Percentiles rank a stretch among this genome's conserved stretches.
These are phyloP conservation scores for Uncinocarpus reesii DNA, from an alignment of 2,329 filamentous ascomycete species.

Conservation along the genomic window DNA sequence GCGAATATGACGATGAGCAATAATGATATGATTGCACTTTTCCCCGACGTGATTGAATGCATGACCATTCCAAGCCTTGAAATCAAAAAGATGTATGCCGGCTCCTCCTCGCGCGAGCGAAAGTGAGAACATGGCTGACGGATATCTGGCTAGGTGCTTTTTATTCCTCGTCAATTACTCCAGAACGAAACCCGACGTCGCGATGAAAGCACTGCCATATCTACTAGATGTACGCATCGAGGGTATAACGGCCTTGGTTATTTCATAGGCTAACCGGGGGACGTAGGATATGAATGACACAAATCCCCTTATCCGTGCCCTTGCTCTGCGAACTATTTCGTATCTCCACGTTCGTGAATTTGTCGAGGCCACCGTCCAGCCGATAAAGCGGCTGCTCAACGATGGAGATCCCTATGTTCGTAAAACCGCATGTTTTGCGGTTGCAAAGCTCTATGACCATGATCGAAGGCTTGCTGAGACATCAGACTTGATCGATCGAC, in stretches of 20 bases:
- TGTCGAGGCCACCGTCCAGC: conserved; percentile 76
- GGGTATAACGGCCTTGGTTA: neutral
- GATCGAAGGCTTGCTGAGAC: conserved; percentile 80
- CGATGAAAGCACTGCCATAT: conserved; percentile 82
- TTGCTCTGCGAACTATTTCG: conserved; percentile 88
- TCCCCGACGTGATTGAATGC: conserved; percentile 87
- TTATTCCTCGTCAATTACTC: conserved; percentile 96
- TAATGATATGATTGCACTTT: conserved; percentile 97
- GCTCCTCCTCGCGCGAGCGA: conserved; percentile 1
- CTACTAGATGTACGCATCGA: conserved; percentile 56
- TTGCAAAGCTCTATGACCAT: conserved; percentile 96
- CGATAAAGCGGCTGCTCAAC: conserved; percentile 70
- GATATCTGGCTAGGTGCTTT: conserved; percentile 64
- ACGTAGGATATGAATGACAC: conserved; percentile 82
- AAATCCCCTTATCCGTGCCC: conserved; percentile 83
- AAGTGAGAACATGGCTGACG: neutral
- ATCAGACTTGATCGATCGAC: conserved; percentile 81
- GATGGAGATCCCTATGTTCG: conserved; percentile 92
- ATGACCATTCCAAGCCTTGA: conserved; percentile 92
- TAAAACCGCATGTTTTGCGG: conserved; percentile 91
- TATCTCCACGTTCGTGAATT: conserved; percentile 96
- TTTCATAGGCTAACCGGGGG: neutral
- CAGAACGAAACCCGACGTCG: conserved; percentile 84
- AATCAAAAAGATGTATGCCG: conserved; percentile 92
- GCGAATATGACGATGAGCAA: conserved; percentile 99